Conservation (phyloP, 2,329 filamentous ascomycete genomes). For the Byssothecium circinans region DNA sequence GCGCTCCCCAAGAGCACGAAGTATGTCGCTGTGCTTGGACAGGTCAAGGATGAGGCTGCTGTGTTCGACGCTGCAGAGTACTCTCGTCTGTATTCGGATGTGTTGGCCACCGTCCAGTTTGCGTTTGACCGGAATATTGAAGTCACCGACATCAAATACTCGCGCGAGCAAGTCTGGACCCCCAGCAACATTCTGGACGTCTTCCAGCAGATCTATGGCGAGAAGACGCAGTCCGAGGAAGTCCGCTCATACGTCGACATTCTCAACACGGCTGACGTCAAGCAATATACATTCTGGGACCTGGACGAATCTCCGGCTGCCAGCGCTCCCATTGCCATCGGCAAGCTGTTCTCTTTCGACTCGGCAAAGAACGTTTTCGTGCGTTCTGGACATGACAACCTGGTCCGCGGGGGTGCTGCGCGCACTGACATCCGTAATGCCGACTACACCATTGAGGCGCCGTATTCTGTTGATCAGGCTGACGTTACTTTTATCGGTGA, state of each 20-base stretch:
- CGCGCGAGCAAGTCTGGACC: constrained; percentile 68
- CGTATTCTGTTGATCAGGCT: constrained; percentile 77
- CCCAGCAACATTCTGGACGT: constrained; percentile 55
- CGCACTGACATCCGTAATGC: constrained; percentile 85
- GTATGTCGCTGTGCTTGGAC: constrained; percentile 82
- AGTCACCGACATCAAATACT: constrained; percentile 87
- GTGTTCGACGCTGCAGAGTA: constrained; percentile 75
- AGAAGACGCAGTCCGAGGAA: constrained; percentile 44
- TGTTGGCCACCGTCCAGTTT: constrained; percentile 82
- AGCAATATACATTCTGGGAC: constrained; percentile 95
- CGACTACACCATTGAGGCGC: constrained; percentile 78
- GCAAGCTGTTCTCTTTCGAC: constrained; percentile 62
- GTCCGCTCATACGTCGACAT: constrained; percentile 54
- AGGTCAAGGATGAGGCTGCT: constrained; percentile 73
- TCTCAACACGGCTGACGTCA: constrained; percentile 58
- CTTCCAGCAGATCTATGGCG: constrained; percentile 49
- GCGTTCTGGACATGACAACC: constrained; percentile 63
- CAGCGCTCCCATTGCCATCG: constrained; percentile 64
- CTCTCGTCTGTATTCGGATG: constrained; percentile 90
- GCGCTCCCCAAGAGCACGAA: constrained; percentile 74
- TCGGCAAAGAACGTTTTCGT: constrained; percentile 63
- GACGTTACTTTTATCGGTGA: constrained; percentile 79
- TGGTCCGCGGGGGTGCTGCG: constrained; percentile 72
- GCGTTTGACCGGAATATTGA: constrained; percentile 58
- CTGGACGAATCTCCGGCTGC: constrained; percentile 71